These are phyloP conservation scores for Phytophthora hybrid DNA, from an alignment of 352 stramenopile species.

Conservation along the genomic window DNA sequence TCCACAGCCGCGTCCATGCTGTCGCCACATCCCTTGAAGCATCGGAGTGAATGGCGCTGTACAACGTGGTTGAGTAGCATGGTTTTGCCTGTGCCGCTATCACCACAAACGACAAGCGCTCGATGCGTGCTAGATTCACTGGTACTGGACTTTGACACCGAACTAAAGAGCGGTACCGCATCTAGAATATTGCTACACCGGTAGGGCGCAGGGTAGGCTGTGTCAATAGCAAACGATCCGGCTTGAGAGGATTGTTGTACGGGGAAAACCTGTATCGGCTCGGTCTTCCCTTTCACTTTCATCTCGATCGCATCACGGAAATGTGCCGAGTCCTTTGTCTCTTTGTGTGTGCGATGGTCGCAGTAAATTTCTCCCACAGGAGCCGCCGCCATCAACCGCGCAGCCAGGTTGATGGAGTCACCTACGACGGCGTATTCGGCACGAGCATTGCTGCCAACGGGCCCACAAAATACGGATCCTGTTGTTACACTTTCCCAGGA, in stretches of 20 bases:
- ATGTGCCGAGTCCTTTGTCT: slow-evolving; percentile 63
- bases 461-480: slow-evolving; percentile 77
- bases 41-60: slow-evolving; percentile 53
- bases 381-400: slow-evolving; percentile 78
- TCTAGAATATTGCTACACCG: slow-evolving; percentile 58
- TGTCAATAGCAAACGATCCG: slow-evolving; percentile 5
- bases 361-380: slow-evolving; percentile 72
- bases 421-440: slow-evolving; percentile 87
- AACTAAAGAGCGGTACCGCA: slow-evolving; percentile 58
- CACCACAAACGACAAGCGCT: slow-evolving; percentile 64
- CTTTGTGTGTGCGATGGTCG: slow-evolving; percentile 68
- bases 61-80: slow-evolving; percentile 72
- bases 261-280: slow-evolving; percentile 55
- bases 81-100: slow-evolving; percentile 72
- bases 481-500: slow-evolving; percentile 60
- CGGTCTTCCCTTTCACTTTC: slow-evolving; percentile 71
- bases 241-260: slow-evolving; percentile 38
- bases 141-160: slow-evolving; percentile 18
- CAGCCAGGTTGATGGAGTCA: slow-evolving; percentile 86
- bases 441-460: slow-evolving; percentile 70
- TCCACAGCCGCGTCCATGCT: slow-evolving; percentile 64
- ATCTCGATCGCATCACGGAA: slow-evolving; percentile 61
- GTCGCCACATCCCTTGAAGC: slow-evolving; percentile 66
- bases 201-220: slow-evolving; percentile 45
- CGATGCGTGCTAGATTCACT: slow-evolving; percentile 36